phyloP scores from a whole-genome alignment of 768 basidiomycete species.

The Serendipita sp. region DNA sequence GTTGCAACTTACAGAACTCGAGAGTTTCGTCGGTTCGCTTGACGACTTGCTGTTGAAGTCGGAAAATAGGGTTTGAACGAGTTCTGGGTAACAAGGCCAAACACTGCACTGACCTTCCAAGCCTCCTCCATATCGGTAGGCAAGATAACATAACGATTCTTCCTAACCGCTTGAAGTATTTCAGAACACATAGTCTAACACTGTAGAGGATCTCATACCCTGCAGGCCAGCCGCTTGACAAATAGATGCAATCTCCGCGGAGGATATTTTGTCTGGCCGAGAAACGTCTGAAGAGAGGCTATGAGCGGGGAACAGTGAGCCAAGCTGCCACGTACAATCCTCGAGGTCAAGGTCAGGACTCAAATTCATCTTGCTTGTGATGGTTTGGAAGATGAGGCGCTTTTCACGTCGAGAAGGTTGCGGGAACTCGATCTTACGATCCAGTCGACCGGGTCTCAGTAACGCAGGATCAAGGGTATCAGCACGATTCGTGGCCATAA shows the following conservation, averaged over 20 bases:
- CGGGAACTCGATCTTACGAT: conserved; percentile 98
- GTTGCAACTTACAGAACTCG: conserved; percentile 62
- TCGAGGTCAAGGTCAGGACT: conserved; percentile 96
- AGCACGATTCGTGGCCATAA: conserved; percentile 98
- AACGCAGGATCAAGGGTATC: conserved; percentile 97
- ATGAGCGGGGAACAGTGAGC: not conserved
- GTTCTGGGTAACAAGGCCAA: conserved; percentile 19
- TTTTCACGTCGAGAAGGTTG: conserved; percentile 86
- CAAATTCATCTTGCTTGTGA: conserved; percentile 93
- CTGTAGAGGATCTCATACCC: conserved; percentile 30
- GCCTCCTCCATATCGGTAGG: conserved; percentile 98
- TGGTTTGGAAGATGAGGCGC: conserved; percentile 94
- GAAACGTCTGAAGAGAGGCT: conserved; percentile 57
- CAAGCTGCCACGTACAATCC: conserved; percentile 53
- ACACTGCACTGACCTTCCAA: conserved; percentile 70
- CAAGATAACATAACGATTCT: conserved; percentile 94
- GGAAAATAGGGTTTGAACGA: conserved; percentile 18
- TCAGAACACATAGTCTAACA: not conserved
- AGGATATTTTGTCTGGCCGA: conserved; percentile 86
- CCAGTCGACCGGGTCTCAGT: conserved; percentile 91
- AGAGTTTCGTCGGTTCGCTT: conserved; percentile 92
- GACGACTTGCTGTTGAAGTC: conserved; percentile 68
- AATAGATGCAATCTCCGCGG: conserved; percentile 89
- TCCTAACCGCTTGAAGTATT: conserved; percentile 60
- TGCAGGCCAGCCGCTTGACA: conserved; percentile 95